Base-by-base conservation (phyloP, 768 basidiomycete species). In the Macrolepiota fuliginosa region DNA sequence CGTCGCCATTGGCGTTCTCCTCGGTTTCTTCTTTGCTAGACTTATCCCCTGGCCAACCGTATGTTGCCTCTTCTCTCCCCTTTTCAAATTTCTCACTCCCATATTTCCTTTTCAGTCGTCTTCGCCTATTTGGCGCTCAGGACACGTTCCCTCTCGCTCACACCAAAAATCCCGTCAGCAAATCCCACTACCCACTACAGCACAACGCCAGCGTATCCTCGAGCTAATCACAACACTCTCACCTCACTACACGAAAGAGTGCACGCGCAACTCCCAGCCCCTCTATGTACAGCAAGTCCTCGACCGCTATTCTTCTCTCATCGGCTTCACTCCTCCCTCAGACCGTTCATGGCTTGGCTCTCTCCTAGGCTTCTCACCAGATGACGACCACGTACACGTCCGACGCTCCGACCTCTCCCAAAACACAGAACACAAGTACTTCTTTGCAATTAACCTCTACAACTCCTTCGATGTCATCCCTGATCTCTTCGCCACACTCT, bases 381-480 rank as follows among this genome's bases (percentile, higher is more conserved):
- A 74, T 56, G 77, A 82, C 36, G 77, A 81, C 61, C 74, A 77
- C 60, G 68, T 73, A 25, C 75, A 75, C 57, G 73, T 69, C 67
- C 71, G 74, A 51, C 73, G 79, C 32, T 68, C 75, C 17, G 75
- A 75, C 53, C 66, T 78, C 27, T 67, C 79, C 27, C 71, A 60
- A 19, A 60, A 58, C 11, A 81, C 80, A 69, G 84, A 90, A 65
- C 97, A 99, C 85, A 98, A 99, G 73, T 99, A 98, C 74, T 98
- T 94, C 77, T 97, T 99, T 75, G 96, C 94, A 63, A 98, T 99
- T 83, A 99, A 99, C 76, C 81, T 98, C 62, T 98, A 98, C 83
- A 99, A 99, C 81, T 98, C 96, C 12, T 99, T 98, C 85, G 95
- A 97, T 76, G 79, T 98, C 72, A 96, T 98, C 66, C 96, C 97